Conservation (phyloP, 2,329 filamentous ascomycete species). For the Chaetomium strumarium region DNA sequence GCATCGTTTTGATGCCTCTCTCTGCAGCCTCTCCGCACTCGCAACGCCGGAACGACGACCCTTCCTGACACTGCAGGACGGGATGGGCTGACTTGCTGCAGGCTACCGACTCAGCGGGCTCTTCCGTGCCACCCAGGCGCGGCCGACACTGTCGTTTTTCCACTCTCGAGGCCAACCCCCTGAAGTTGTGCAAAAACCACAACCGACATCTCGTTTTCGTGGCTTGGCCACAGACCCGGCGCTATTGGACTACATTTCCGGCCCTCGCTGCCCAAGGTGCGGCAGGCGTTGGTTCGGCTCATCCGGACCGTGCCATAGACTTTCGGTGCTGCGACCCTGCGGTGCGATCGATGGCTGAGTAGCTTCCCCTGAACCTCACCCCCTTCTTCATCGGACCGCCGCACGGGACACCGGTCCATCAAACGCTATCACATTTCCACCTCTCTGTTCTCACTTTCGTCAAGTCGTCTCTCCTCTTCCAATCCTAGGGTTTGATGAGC, state of each 20-base stretch:
- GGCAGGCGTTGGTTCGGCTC: neutral
- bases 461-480: neutral
- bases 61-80: neutral
- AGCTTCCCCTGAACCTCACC: neutral
- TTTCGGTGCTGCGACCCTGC: neutral
- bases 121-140: neutral
- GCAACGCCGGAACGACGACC: neutral
- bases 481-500: neutral
- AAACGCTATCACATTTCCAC: neutral
- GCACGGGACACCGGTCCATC: neutral
- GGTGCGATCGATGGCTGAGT: neutral
- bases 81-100: slow-evolving; percentile 9
- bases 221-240: neutral
- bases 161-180: neutral
- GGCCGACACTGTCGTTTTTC: neutral
- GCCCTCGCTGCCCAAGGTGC: neutral
- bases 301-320: neutral
- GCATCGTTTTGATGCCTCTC: too few species aligned
- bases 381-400: neutral
- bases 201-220: neutral
- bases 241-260: slow-evolving; percentile 1
- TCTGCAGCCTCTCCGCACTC: neutral
- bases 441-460: neutral
- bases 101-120: slow-evolving; percentile 4
- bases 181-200: neutral